Conservation (phyloP, 768 basidiomycete genomes). For the Rhodocollybia butyracea region DNA sequence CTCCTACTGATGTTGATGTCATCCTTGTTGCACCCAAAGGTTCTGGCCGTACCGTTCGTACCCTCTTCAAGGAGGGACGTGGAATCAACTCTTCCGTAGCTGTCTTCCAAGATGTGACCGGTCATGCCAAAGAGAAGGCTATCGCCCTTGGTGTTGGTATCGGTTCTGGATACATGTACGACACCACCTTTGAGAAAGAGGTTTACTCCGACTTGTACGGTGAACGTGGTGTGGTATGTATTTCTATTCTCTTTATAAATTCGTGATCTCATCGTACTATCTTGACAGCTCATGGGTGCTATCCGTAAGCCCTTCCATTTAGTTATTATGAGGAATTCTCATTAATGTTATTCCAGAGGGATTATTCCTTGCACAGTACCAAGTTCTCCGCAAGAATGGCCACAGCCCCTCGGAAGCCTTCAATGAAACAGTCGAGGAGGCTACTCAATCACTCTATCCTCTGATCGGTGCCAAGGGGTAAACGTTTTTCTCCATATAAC, state of each 20-base stretch:
- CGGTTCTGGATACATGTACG: conserved; percentile 97
- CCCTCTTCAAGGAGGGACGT: conserved; percentile 99
- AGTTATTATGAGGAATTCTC: neutral
- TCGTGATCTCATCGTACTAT: conserved; percentile 12
- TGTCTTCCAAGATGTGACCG: conserved; percentile 96
- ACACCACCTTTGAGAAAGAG: conserved; percentile 99
- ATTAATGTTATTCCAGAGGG: conserved; percentile 58
- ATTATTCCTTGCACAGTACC: conserved; percentile 98
- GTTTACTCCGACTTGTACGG: conserved; percentile 99
- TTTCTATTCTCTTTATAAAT: neutral
- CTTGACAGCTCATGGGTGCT: conserved; percentile 32
- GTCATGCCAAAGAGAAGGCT: conserved; percentile 97
- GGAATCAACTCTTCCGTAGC: conserved; percentile 96
- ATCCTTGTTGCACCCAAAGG: conserved; percentile 99
- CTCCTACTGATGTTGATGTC: conserved; percentile 93
- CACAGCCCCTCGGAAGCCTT: conserved; percentile 98
- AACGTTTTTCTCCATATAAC: conserved; percentile 21
- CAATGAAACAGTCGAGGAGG: conserved; percentile 99
- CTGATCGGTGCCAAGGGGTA: conserved; percentile 93
- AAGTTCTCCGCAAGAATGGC: conserved; percentile 93
- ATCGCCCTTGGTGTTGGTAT: conserved; percentile 91
- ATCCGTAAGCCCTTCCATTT: conserved; percentile 60
- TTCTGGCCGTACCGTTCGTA: conserved; percentile 97
- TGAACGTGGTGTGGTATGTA: conserved; percentile 96
- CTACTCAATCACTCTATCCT: conserved; percentile 98